These are phyloP conservation scores for Ophiobolus disseminans DNA, from an alignment of 2,329 filamentous ascomycete genomes.

Conservation along the genomic window DNA sequence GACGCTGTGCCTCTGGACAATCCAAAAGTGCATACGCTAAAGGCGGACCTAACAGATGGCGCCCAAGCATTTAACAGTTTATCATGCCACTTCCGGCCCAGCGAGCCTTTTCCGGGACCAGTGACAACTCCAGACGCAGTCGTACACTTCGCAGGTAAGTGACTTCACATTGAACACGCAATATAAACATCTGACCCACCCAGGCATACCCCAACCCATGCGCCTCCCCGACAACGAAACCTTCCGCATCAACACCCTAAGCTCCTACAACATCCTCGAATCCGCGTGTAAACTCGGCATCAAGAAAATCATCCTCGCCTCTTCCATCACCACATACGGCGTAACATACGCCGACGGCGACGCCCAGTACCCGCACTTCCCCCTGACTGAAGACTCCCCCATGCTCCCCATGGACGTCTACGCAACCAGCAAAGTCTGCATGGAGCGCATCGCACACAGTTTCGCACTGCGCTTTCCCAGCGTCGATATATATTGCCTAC, in stretches of 20 bases:
- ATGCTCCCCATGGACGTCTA: slow-evolving; percentile 66
- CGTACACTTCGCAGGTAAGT: slow-evolving; percentile 64
- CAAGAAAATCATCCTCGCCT: slow-evolving; percentile 66
- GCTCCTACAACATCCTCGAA: slow-evolving; percentile 66
- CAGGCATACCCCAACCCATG: slow-evolving; percentile 61
- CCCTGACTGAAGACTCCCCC: slow-evolving; percentile 65
- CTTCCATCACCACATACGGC: slow-evolving; percentile 65
- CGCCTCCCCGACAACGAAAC: slow-evolving; percentile 66
- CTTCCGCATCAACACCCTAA: slow-evolving; percentile 53
- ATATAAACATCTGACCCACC: background rate
- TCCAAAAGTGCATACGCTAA: slow-evolving; percentile 59
- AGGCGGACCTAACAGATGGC: slow-evolving; percentile 61
- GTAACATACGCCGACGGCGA: slow-evolving; percentile 65
- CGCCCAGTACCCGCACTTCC: slow-evolving; percentile 62
- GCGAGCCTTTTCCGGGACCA: slow-evolving; percentile 47
- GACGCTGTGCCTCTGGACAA: slow-evolving; percentile 57
- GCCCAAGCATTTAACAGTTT: slow-evolving; percentile 64
- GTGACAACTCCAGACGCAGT: slow-evolving; percentile 61
- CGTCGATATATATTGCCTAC: slow-evolving; percentile 64
- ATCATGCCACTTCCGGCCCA: slow-evolving; percentile 62
- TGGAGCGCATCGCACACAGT: slow-evolving; percentile 61
- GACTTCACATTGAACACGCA: background rate
- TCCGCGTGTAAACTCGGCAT: slow-evolving; percentile 66
- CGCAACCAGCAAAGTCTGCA: slow-evolving; percentile 65
- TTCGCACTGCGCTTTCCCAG: slow-evolving; percentile 61